Base-by-base conservation (phyloP, 1,284 basidiomycete genomes). In the Leucoagaricus sp. region DNA sequence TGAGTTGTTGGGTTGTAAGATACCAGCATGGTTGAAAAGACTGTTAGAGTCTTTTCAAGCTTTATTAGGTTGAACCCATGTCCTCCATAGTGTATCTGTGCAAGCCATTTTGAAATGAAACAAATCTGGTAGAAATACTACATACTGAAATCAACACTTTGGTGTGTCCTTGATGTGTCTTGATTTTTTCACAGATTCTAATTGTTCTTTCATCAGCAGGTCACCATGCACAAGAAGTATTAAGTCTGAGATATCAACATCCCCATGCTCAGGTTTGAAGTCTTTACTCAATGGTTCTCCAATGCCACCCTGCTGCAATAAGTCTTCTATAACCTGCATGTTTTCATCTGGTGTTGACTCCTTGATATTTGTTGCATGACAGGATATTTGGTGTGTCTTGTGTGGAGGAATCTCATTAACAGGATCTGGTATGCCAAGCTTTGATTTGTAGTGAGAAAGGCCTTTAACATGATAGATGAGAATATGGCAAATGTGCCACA, bases 61-160 rank as follows among this genome's bases (percentile, higher is more conserved):
- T 0, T 53, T 26, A 13, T 17, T 25, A 1, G 59, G 60, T 29
- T 61, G 41, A 10, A 70, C 58, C 52, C 62, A 66, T 10, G 64
- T 57, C 1, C 55, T 13, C 53, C 59, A 61, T 7, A 65, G 28
- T 7, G 64, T 63, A 57, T 69, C 60, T 9, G 56, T 62, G 44
- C 55, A 60, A 4, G 65, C 66, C 62, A 68, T 67, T 31, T 67
- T 65, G 2, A 63, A 26, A 50, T 67, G 65, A 34, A 69, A 69
- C 15, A 67, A 52, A 1, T 62, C 66, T 5, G 59, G 58, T 15
- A 65, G 15, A 50, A 60, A 65, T 3, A 64, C 52, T 13, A 63
- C 46, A 58, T 52, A 61, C 29, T 67, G 61, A 36, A 66, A 60
- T 9, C 60, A 58, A 23, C 55, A 38, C 51, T 58, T 59, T 2